These are phyloP conservation scores for Phytophthora sp. DNA, from an alignment of 352 stramenopile species.

Conservation along the genomic window DNA sequence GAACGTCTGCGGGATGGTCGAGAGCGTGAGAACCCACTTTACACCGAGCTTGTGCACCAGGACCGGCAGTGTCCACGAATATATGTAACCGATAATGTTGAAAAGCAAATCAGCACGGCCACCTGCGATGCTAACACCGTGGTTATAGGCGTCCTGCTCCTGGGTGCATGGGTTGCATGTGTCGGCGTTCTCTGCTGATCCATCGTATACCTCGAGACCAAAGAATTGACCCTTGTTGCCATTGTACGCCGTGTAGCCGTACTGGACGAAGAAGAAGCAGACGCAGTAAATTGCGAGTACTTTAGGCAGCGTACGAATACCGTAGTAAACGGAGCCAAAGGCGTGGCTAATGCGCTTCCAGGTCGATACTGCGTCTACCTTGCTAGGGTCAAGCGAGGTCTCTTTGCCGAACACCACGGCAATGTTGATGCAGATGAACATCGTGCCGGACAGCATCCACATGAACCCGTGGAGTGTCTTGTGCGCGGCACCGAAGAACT, in stretches of 20 bases:
- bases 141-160: constrained; percentile 48
- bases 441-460: constrained; percentile 53
- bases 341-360: constrained; percentile 40
- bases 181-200: constrained; percentile 42
- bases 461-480: constrained; percentile 59
- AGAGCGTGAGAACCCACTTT: constrained; percentile 48
- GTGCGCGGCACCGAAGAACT: constrained; percentile 57
- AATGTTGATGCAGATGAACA: constrained; percentile 46
- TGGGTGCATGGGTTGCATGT: constrained; percentile 42
- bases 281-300: constrained; percentile 42
- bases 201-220: constrained; percentile 54
- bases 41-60: constrained; percentile 54
- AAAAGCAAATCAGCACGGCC: constrained; percentile 48
- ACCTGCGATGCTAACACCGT: constrained; percentile 56
- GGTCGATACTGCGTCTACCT: constrained; percentile 24
- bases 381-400: constrained; percentile 39
- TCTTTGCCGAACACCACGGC: constrained; percentile 47
- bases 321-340: constrained; percentile 48
- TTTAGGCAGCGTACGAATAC: constrained; percentile 41
- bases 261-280: constrained; percentile 52
- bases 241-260: constrained; percentile 65
- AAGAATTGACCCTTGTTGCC: constrained; percentile 71
- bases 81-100: constrained; percentile 53
- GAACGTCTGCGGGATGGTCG: constrained; percentile 52
- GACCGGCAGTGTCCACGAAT: constrained; percentile 48